Conservation (phyloP, 2,329 filamentous ascomycete genomes). For the Neospermospora avenae region DNA sequence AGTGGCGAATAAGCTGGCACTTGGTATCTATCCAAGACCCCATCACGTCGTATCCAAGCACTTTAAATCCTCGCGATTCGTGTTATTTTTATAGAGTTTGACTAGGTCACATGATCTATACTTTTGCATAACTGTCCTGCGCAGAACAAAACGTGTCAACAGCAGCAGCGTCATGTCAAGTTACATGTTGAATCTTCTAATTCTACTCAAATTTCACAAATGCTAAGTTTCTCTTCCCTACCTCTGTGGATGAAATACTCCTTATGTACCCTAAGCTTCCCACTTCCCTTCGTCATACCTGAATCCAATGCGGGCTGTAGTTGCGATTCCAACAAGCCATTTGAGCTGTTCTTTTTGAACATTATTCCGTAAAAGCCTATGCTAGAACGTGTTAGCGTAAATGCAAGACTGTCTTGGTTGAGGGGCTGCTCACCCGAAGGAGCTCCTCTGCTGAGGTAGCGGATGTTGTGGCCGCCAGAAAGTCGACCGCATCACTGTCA, state of each 20-base stretch:
- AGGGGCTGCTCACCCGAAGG: background rate
- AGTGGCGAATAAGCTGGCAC: background rate
- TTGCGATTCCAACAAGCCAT: background rate
- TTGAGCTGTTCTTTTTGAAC: background rate
- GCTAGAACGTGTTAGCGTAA: background rate
- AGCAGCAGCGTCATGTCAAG: background rate
- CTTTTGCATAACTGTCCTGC: background rate
- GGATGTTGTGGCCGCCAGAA: conserved; percentile 10
- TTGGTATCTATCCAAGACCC: background rate
- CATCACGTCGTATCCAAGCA: background rate
- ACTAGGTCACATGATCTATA: background rate
- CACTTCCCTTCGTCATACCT: background rate
- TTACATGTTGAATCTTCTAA: background rate
- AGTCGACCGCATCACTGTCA: conserved; percentile 3
- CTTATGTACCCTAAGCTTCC: background rate
- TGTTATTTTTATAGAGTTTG: background rate
- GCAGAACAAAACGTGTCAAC: background rate
- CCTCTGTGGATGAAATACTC: background rate
- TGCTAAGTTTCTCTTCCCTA: background rate
- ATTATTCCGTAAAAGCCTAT: background rate
- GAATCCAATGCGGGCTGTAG: background rate
- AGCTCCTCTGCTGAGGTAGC: background rate
- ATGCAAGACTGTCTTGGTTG: background rate
- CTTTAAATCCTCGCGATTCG: background rate
- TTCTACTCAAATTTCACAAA: background rate